Percentiles rank a stretch among this genome's conserved stretches.
Evolutionary conservation across 2,329 filamentous ascomycete genomes (phyloP).

Genomic region (Fusarium subglutinans): DNA sequence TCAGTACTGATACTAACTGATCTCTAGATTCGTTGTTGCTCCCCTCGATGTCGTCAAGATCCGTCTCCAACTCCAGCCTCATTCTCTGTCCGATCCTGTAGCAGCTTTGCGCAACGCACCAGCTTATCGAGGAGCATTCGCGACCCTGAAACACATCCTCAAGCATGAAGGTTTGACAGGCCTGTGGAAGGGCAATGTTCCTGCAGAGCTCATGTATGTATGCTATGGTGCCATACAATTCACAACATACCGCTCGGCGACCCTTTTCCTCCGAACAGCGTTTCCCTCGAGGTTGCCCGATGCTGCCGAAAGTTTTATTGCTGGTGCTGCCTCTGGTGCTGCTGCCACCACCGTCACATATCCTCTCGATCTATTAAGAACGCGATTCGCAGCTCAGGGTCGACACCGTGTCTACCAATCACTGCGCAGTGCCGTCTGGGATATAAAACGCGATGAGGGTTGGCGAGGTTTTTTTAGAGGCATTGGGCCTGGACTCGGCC

Average conservation of each 20-base stretch:
- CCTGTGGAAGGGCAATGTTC: constrained; percentile 98
- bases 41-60: constrained; percentile 99
- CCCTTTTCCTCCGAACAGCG: constrained; percentile 69
- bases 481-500: constrained; percentile 79
- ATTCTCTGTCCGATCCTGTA: constrained; percentile 80
- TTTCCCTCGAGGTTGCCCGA: constrained; percentile 63
- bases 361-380: constrained; percentile 90
- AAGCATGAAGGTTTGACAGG: constrained; percentile 83
- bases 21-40: constrained; percentile 83
- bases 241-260: constrained; percentile 81
- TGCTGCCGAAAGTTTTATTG: constrained; percentile 80
- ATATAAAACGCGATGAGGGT: constrained; percentile 82
- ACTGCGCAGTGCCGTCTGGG: constrained; percentile 72
- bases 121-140: constrained; percentile 78
- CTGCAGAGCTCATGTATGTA: constrained; percentile 93
- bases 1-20: constrained; percentile 20
- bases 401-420: constrained; percentile 79
- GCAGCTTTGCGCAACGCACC: constrained; percentile 62
- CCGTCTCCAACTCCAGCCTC: constrained; percentile 90
- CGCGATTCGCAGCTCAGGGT: constrained; percentile 96
- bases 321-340: constrained; percentile 84
- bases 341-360: constrained; percentile 86
- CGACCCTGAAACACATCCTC: constrained; percentile 80
- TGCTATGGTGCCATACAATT: constrained; percentile 92
- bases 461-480: constrained; percentile 86